phyloP scores from a whole-genome alignment of 768 basidiomycete genomes.

The Hygrophorus pudorinus region DNA sequence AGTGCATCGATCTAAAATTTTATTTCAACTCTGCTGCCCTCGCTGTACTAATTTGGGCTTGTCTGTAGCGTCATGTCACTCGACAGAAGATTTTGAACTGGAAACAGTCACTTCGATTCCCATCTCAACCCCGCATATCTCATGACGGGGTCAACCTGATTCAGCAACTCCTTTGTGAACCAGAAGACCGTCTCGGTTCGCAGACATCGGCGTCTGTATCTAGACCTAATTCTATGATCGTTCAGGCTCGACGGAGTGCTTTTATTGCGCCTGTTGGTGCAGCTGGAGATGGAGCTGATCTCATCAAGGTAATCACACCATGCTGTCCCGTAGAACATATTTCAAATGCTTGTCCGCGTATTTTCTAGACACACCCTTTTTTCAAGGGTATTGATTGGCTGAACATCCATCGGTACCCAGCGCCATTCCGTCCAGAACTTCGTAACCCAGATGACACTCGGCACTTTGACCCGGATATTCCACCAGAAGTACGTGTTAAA shows the following conservation, averaged over 20 bases:
- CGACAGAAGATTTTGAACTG: conserved; percentile 97
- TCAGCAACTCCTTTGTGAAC: conserved; percentile 85
- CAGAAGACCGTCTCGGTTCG: conserved; percentile 87
- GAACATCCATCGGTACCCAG: conserved; percentile 71
- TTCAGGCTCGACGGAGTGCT: conserved; percentile 65
- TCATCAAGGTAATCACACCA: conserved; percentile 60
- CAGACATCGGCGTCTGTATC: conserved; percentile 56
- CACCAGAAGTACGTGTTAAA: conserved; percentile 59
- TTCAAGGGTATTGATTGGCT: conserved; percentile 88
- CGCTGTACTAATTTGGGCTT: conserved; percentile 10
- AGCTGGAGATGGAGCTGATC: conserved; percentile 74
- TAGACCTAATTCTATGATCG: conserved; percentile 69
- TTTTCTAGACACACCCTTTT: conserved; percentile 69
- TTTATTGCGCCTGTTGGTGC: conserved; percentile 44
- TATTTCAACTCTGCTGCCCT: conserved; percentile 7
- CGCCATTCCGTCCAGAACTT: conserved; percentile 87
- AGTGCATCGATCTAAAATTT: conserved; percentile 4
- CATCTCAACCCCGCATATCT: conserved; percentile 71
- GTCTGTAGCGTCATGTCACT: conserved; percentile 74
- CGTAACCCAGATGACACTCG: conserved; percentile 76
- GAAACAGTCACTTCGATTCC: conserved; percentile 83
- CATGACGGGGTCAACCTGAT: conserved; percentile 83
- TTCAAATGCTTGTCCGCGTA: conserved; percentile 8
- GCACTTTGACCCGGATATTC: conserved; percentile 94
- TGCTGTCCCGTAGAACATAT: neutral